Base-by-base conservation (phyloP, 768 basidiomycete genomes). In the Udeniomyces megalosporus region DNA sequence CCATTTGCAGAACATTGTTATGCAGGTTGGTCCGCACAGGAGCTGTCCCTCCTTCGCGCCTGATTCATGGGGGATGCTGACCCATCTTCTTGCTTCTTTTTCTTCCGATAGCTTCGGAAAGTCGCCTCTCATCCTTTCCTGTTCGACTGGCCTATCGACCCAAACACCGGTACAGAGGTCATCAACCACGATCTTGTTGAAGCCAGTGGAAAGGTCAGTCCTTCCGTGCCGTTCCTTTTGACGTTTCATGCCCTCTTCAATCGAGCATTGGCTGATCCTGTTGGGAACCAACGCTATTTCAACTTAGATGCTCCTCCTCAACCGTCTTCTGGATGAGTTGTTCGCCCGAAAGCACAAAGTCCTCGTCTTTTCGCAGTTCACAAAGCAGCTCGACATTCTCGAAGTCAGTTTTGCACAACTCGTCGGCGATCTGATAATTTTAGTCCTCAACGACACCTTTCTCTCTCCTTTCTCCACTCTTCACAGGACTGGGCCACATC, bases 331-430 rank as follows among this genome's bases (percentile, higher is more conserved):
- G 8, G 81, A 81, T 34, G 90, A 84, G 60, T 75, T 99, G 32
- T 88, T 97, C 74, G 77, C 75, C 44, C 76, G 83, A 2, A 80
- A 79, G 8, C 91, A 93, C 74, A 93, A 90, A 70, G 86, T 58
- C 2, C 38, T 62, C 22, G 38, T 78, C 29, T 78, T 77, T 67
- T 73, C 86, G 61, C 93, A 99, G 74, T 97, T 99, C 74, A 91
- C 86, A 50, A 90, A 85, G 4, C 90, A 97, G 90, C 76, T 97
- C 60, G 85, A 99, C 70, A 85, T 99, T 68, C 87, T 99, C 52
- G 84, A 95, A 76, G 67, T 66, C 58, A 24, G 22, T 65, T 34
- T 32, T 48, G 7, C 62, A 55, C 38, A 61, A 26, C 34, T 51
- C 22, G 54, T 55, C 31, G 61, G 44, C 10, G 56, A 65, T 24